phyloP scores from a whole-genome alignment of 768 basidiomycete species.

The Kwoniella dejecticola region DNA sequence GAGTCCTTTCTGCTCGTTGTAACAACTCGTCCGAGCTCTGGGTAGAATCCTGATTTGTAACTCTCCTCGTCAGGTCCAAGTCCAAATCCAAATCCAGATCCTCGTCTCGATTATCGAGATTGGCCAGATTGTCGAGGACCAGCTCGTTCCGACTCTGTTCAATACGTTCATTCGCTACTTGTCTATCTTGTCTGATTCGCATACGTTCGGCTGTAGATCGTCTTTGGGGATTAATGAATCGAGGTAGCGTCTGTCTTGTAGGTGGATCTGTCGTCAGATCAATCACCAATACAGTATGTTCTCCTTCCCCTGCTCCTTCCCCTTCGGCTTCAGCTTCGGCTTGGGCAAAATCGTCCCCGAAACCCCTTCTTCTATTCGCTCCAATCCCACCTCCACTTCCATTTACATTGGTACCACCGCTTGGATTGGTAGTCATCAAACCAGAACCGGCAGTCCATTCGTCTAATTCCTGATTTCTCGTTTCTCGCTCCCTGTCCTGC shows the following conservation, averaged over 20 bases:
- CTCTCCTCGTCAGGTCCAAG: too few species aligned
- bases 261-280: constrained; percentile 12
- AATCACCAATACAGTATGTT: constrained; percentile 15
- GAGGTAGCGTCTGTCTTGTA: neutral
- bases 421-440: too few species aligned
- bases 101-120: too few species aligned
- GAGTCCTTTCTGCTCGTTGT: neutral
- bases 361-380: too few species aligned
- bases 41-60: too few species aligned
- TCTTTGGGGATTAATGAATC: constrained; percentile 5
- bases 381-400: too few species aligned
- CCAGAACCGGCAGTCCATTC: too few species aligned
- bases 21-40: too few species aligned
- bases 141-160: neutral
- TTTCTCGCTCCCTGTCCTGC: neutral
- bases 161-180: constrained; percentile 11
- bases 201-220: constrained; percentile 7
- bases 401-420: too few species aligned
- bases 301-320: neutral
- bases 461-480: neutral
- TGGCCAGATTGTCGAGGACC: neutral
- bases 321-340: neutral
- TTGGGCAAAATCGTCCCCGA: neutral
- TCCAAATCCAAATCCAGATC: too few species aligned
- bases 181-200: constrained; percentile 14